phyloP scores from a whole-genome alignment of 257 asterid genomes.

The Voacanga thouarsii region DNA sequence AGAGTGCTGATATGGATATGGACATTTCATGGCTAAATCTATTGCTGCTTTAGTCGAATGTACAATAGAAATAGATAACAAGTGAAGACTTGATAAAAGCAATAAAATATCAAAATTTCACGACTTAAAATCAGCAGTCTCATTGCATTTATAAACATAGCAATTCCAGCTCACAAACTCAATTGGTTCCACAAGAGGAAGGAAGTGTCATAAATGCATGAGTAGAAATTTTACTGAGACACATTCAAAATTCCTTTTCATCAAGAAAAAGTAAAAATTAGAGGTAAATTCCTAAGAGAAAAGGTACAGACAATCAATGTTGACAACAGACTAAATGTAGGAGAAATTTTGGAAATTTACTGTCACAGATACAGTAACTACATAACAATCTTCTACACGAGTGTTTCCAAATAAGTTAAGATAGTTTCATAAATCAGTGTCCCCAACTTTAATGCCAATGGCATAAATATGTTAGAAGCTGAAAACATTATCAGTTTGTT shows the following conservation, averaged over 20 bases:
- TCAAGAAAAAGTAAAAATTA: not conserved
- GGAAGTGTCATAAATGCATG: not conserved
- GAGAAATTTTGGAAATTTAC: not conserved
- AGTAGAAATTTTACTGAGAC: not conserved
- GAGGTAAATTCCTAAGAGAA: not conserved
- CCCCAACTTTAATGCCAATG: not conserved
- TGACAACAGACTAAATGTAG: not conserved
- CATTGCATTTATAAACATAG: too few species aligned
- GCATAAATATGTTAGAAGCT: not conserved
- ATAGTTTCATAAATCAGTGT: not conserved
- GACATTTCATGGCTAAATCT: too few species aligned
- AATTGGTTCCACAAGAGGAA: not conserved
- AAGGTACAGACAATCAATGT: not conserved
- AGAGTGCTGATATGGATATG: too few species aligned
- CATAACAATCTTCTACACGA: not conserved
- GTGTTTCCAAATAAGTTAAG: not conserved
- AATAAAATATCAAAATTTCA: too few species aligned
- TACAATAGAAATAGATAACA: too few species aligned
- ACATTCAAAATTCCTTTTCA: not conserved
- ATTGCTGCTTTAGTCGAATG: too few species aligned
- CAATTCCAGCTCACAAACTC: not conserved
- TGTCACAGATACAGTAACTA: too few species aligned
- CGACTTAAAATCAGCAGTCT: not conserved
- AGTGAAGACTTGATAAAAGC: too few species aligned
- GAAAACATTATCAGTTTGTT: not conserved